Evolutionary conservation across 345 rosid species (phyloP).

Genomic region (Durio zibethinus): DNA sequence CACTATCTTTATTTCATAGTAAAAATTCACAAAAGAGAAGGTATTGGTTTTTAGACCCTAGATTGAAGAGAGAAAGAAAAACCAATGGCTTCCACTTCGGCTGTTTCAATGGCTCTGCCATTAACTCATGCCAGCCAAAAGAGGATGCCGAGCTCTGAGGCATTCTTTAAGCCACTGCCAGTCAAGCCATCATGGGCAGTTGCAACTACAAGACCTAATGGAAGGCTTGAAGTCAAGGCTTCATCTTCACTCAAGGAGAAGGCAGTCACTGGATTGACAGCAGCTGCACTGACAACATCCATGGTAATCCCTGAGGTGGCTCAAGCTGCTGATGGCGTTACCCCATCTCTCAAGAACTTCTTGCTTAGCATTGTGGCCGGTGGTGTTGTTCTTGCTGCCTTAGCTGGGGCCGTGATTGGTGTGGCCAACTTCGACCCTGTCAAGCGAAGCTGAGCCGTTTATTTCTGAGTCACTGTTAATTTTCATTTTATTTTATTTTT

Average conservation of each 20-base stretch:
- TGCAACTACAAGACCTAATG: conserved; percentile 20
- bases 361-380: conserved; percentile 85
- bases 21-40: not conserved
- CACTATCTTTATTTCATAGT: conserved; percentile 10
- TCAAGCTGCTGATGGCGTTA: conserved; percentile 63
- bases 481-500: too few species aligned
- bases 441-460: conserved; percentile 48
- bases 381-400: conserved; percentile 51
- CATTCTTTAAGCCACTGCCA: conserved; percentile 58
- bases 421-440: conserved; percentile 73
- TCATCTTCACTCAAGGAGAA: conserved; percentile 63
- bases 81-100: conserved; percentile 72
- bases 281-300: conserved; percentile 69
- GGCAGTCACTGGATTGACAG: conserved; percentile 67
- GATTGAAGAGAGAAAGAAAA: not conserved
- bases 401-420: conserved; percentile 69
- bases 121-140: conserved; percentile 43
- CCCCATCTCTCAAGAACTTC: conserved; percentile 92
- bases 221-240: conserved; percentile 47
- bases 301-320: conserved; percentile 79
- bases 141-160: conserved; percentile 33
- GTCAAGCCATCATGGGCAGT: conserved; percentile 41
- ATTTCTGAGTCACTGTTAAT: not conserved
- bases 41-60: too few species aligned
- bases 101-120: conserved; percentile 65